A percentile compares a stretch with the other conserved stretches of the same genome.
Conservation (phyloP, 495 filamentous ascomycete genomes). For the Lophiostoma macrostomum region DNA sequence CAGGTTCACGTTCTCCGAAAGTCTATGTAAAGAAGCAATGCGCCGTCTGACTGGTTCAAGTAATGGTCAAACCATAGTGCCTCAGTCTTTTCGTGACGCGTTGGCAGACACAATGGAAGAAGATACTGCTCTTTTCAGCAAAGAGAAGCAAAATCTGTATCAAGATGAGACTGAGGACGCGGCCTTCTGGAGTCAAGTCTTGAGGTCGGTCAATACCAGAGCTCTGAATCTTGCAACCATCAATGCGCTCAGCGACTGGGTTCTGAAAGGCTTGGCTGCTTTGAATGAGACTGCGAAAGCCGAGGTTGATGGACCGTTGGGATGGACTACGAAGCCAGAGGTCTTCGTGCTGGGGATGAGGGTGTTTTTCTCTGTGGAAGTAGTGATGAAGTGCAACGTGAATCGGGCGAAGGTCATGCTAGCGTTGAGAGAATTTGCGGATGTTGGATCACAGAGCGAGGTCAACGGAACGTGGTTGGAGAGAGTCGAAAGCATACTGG, state of each 20-base stretch:
- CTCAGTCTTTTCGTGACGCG: slow-evolving; percentile 43
- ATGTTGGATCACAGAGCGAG: slow-evolving; percentile 7
- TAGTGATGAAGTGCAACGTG: slow-evolving; percentile 32
- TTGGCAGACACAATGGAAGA: slow-evolving; percentile 54
- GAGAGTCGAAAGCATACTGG: slow-evolving; percentile 30
- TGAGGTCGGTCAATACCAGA: slow-evolving; percentile 39
- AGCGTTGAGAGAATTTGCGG: slow-evolving; percentile 27
- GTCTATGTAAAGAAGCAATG: slow-evolving; percentile 39
- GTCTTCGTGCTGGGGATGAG: slow-evolving; percentile 66
- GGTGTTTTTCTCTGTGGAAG: slow-evolving; percentile 51
- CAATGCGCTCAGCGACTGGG: slow-evolving; percentile 51
- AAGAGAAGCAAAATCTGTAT: slow-evolving; percentile 90
- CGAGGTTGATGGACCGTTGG: slow-evolving; percentile 60
- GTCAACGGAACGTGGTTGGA: slow-evolving; percentile 31
- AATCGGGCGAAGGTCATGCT: slow-evolving; percentile 14
- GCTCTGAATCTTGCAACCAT: slow-evolving; percentile 27
- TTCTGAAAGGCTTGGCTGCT: slow-evolving; percentile 52
- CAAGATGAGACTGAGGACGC: slow-evolving; percentile 74
- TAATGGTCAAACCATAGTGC: neutral
- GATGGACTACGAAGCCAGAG: slow-evolving; percentile 70
- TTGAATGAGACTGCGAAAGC: slow-evolving; percentile 44
- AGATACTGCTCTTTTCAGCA: slow-evolving; percentile 72
- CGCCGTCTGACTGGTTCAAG: slow-evolving; percentile 29
- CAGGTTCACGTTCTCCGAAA: slow-evolving; percentile 41
- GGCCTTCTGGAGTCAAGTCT: slow-evolving; percentile 57